Evolutionary conservation across 192 early-diverging fungal species (phyloP), one percentile per base, ranked within the genome.

Genomic region (Rhizophagus sp.): DNA sequence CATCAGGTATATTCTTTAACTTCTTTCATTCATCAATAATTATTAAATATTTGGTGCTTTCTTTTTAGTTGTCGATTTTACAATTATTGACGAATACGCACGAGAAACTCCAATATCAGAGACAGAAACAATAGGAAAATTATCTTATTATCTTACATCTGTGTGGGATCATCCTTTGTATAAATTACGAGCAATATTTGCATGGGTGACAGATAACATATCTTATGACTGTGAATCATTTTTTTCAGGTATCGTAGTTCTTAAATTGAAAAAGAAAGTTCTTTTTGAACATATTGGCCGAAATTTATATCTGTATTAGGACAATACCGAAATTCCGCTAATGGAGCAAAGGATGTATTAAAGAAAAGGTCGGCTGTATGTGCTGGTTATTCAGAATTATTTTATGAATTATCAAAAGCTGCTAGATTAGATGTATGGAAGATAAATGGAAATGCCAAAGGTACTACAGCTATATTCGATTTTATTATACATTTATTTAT

Each of bases 181-280:
- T 47, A 82, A 87, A 76, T 80, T 90, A 50, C 81, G 90, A 3
- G 81, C 85, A 30, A 85, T 91, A 62, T 91, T 88, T 69, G 82
- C 80, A 52, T 91, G 90, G 90, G 62, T 90, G 15, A 80, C 88
- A n/a, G 73, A 83, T 72, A 91, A 91, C 76, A 88, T 91, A 52
- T 50, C 82, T 11, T 91, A 91, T 74, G 88, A 91, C 68, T 36
- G 27, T n/a, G 65, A 66, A 47, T 4, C 27, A 17, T 78, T 78
- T 67, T 78, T 25, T 69, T 34, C 44, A 52, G 78, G 78, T 79
- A 71, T 24, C 6, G 7, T 66, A 22, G 15, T 1, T 15, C 25
- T 25, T 11, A 49, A 25, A 47, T 25, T 50, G 8, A 24, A 49
- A 11, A 0, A 65, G 13, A 30, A 30, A 30, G 8, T 65, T 47